These are phyloP conservation scores for Trypethelium eluteriae DNA, from an alignment of 495 filamentous ascomycete genomes.

Conservation along the genomic window DNA sequence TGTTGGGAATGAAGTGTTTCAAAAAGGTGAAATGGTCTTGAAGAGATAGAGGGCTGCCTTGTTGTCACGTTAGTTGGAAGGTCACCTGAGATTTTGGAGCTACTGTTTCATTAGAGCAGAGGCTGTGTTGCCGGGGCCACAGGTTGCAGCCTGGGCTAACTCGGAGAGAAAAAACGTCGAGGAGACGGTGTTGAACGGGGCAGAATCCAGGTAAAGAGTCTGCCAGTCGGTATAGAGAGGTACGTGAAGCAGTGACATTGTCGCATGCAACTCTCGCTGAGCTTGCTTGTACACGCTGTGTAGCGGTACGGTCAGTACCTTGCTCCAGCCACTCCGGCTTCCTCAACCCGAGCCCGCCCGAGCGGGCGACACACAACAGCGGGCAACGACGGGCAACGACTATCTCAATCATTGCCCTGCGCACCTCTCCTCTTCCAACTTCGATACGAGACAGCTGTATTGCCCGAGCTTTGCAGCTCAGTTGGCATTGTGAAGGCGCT, in stretches of 20 bases:
- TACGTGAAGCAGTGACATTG: background rate
- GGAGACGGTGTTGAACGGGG: background rate
- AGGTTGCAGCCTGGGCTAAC: background rate
- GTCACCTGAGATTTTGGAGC: background rate
- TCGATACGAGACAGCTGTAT: background rate
- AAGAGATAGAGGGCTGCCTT: background rate
- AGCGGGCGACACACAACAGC: background rate
- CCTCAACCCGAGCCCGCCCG: background rate
- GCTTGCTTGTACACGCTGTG: too few species aligned
- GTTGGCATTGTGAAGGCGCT: background rate
- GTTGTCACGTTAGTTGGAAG: background rate
- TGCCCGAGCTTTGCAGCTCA: background rate
- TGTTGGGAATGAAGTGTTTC: background rate
- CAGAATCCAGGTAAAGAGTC: background rate
- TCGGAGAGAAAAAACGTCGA: background rate
- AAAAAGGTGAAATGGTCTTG: background rate
- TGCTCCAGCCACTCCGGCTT: too few species aligned
- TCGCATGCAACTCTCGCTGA: too few species aligned
- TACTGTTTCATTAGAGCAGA: too few species aligned
- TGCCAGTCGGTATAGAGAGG: background rate
- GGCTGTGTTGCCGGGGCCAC: background rate
- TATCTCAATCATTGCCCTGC: too few species aligned
- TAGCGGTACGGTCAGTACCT: too few species aligned
- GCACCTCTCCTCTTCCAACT: background rate
- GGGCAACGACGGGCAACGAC: too few species aligned